Evolutionary conservation across 805 yeast genomes (phyloP).

Genomic region (Candida sithepensis): DNA sequence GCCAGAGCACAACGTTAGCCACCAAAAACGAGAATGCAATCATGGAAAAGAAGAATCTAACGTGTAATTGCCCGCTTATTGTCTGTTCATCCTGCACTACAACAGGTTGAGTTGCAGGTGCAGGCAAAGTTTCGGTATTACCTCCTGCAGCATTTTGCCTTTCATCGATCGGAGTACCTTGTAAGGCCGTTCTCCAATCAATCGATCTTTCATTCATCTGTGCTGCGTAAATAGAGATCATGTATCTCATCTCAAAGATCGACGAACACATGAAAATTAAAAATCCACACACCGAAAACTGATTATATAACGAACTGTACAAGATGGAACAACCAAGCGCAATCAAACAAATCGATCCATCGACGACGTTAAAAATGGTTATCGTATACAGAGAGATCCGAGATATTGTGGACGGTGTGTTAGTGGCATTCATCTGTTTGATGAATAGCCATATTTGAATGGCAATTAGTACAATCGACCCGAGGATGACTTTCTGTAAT

Average conservation of each 20-base stretch:
- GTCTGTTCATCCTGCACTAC: conserved; percentile 47
- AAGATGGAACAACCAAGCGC: conserved; percentile 58
- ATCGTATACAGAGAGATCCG: conserved; percentile 69
- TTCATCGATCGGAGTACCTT: conserved; percentile 52
- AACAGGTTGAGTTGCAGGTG: conserved; percentile 18
- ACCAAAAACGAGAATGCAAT: conserved; percentile 55
- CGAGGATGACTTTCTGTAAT: conserved; percentile 39
- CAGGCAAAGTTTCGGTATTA: conserved; percentile 15
- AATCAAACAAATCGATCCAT: conserved; percentile 64
- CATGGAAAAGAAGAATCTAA: conserved; percentile 51
- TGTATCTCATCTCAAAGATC: conserved; percentile 71
- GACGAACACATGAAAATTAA: conserved; percentile 66
- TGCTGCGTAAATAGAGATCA: conserved; percentile 61
- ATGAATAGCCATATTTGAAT: conserved; percentile 55
- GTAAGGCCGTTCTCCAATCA: conserved; percentile 61
- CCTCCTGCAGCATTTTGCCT: conserved; percentile 13
- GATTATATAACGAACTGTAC: conserved; percentile 54
- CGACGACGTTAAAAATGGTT: conserved; percentile 59
- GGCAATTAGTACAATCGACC: conserved; percentile 43
- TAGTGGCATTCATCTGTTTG: conserved; percentile 65
- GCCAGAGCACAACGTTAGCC: conserved; percentile 61
- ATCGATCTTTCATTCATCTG: conserved; percentile 71
- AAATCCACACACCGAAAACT: conserved; percentile 67
- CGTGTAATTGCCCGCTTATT: conserved; percentile 53
- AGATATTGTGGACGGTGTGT: conserved; percentile 78